A percentile compares a stretch with the other conserved stretches of the same genome.
These are phyloP conservation scores for Colletotrichum spinosum DNA, from an alignment of 2,329 filamentous ascomycete genomes.

Conservation along the genomic window DNA sequence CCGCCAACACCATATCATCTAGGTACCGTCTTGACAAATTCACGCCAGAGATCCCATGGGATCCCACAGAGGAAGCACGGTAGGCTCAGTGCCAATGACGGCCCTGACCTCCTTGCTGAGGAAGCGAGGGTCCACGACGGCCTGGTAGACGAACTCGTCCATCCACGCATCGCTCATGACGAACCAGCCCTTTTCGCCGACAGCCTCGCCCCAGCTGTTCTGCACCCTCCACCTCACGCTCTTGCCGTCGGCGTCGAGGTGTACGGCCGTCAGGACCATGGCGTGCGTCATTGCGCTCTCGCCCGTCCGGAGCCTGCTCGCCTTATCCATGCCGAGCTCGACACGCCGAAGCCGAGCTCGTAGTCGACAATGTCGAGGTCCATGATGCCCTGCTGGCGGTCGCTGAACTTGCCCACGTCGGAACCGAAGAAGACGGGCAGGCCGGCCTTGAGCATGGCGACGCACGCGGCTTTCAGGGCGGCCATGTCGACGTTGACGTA, in stretches of 20 bases:
- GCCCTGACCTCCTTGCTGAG: conserved; percentile 74
- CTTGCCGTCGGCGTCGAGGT: conserved; percentile 73
- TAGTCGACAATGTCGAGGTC: conserved; percentile 83
- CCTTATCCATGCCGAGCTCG: conserved; percentile 78
- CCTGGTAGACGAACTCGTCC: conserved; percentile 87
- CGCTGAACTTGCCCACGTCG: conserved; percentile 87
- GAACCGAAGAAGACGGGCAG: conserved; percentile 89
- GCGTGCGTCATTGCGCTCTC: conserved; percentile 91
- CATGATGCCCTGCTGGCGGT: conserved; percentile 78
- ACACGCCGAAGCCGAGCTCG: conserved; percentile 84
- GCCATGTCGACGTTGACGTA: conserved; percentile 86
- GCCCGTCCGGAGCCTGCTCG: conserved; percentile 76
- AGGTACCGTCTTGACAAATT: background rate
- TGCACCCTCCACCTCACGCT: conserved; percentile 86
- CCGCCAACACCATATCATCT: background rate
- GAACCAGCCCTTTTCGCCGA: conserved; percentile 85
- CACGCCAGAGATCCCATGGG: conserved; percentile 81
- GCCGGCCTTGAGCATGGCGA: conserved; percentile 82
- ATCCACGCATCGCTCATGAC: conserved; percentile 88
- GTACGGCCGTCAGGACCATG: conserved; percentile 90
- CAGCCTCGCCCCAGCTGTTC: conserved; percentile 81
- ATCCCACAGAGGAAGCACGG: conserved; percentile 82
- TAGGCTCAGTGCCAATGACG: conserved; percentile 76
- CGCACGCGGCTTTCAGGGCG: conserved; percentile 77
- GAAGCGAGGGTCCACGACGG: conserved; percentile 81